phyloP scores from a whole-genome alignment of 2,329 filamentous ascomycete genomes.

The Aspergillus pseudoterreus region DNA sequence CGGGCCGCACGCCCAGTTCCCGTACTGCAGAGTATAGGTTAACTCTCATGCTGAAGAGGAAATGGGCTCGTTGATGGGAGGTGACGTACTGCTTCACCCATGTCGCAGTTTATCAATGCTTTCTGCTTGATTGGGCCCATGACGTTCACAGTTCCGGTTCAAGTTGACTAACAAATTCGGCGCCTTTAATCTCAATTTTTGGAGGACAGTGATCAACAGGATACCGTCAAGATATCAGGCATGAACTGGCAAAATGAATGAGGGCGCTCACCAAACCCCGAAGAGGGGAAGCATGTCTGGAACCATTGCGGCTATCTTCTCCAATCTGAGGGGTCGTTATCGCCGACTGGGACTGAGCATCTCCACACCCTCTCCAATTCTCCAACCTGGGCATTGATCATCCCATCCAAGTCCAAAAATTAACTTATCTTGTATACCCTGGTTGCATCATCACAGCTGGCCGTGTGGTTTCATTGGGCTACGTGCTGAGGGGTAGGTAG shows the following conservation, averaged over 20 bases:
- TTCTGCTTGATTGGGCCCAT: slow-evolving; percentile 52
- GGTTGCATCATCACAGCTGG: neutral
- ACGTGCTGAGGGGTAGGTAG: neutral
- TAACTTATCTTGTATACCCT: neutral
- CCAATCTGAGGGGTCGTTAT: neutral
- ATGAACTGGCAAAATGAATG: too few species aligned
- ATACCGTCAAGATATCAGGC: neutral
- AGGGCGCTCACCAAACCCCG: neutral
- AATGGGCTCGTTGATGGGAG: neutral
- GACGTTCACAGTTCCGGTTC: too few species aligned
- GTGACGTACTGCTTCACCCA: slow-evolving; percentile 40
- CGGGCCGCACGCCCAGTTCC: slow-evolving; percentile 49
- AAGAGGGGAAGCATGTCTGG: neutral
- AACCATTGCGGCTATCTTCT: too few species aligned
- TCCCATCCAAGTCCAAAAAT: neutral
- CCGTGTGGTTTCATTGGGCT: slow-evolving; percentile 4
- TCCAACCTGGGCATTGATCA: neutral
- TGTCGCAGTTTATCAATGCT: slow-evolving; percentile 48
- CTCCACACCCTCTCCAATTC: slow-evolving; percentile 4
- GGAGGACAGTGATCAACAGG: too few species aligned
- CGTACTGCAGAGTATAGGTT: slow-evolving; percentile 27
- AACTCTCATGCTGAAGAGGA: neutral
- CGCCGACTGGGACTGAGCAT: neutral
- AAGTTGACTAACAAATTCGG: too few species aligned
- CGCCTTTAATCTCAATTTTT: too few species aligned